These are phyloP conservation scores for Acarospora socialis DNA, from an alignment of 2,329 filamentous ascomycete species.

Conservation along the genomic window DNA sequence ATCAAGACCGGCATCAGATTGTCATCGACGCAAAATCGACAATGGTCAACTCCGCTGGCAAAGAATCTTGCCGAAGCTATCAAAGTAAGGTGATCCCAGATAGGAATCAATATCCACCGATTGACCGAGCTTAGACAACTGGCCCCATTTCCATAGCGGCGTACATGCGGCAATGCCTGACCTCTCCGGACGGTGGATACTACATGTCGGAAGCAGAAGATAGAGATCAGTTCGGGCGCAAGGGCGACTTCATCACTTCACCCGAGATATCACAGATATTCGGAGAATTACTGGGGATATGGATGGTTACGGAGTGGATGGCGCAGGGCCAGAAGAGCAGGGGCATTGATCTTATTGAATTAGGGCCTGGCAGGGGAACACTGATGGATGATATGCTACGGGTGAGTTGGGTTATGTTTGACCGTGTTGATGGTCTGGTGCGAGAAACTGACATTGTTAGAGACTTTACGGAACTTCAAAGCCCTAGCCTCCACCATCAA, in stretches of 20 bases:
- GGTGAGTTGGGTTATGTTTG: constrained; percentile 35
- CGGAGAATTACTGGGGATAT: constrained; percentile 84
- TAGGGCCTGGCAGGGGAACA: constrained; percentile 86
- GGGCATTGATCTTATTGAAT: constrained; percentile 80
- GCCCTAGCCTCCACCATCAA: constrained; percentile 63
- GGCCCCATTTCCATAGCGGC: constrained; percentile 83
- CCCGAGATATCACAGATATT: constrained; percentile 97
- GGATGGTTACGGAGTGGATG: constrained; percentile 95
- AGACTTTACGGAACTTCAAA: constrained; percentile 78
- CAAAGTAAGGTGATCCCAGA: constrained; percentile 40
- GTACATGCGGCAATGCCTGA: constrained; percentile 98
- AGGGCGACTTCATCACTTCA: constrained; percentile 92
- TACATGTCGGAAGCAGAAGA: constrained; percentile 57
- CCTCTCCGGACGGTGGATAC: constrained; percentile 78
- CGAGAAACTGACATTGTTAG: constrained; percentile 10
- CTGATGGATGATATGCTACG: constrained; percentile 93
- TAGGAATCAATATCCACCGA: not conserved
- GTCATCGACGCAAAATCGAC: constrained; percentile 32
- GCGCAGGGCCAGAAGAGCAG: constrained; percentile 61
- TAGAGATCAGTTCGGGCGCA: constrained; percentile 78
- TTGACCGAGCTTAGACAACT: constrained; percentile 46
- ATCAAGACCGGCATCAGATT: constrained; percentile 23
- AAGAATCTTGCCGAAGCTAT: constrained; percentile 80
- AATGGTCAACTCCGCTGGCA: constrained; percentile 88
- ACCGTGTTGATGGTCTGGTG: constrained; percentile 1